phyloP scores from a whole-genome alignment of 148 eudicot species.

The Euryodendron excelsum region DNA sequence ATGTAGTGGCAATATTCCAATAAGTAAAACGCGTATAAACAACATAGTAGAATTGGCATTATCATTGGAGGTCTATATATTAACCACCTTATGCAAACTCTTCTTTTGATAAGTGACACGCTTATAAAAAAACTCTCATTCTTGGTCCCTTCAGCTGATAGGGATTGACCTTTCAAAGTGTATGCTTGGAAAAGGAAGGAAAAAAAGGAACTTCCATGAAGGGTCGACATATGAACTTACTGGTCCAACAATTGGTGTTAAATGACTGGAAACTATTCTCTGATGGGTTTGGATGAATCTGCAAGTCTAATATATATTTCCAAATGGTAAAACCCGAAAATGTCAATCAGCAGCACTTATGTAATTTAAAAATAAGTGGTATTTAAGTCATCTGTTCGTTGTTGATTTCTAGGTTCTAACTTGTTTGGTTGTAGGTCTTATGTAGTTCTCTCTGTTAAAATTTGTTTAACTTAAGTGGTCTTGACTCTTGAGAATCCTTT shows the following conservation, averaged over 20 bases:
- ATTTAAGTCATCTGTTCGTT: neutral
- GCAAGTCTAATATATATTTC: neutral
- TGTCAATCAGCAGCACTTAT: neutral
- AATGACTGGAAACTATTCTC: neutral
- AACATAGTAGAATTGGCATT: neutral
- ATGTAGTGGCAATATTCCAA: neutral
- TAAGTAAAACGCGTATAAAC: neutral
- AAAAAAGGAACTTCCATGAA: neutral
- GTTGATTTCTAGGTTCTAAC: neutral
- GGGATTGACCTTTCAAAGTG: neutral
- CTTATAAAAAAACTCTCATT: neutral
- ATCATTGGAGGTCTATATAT: neutral
- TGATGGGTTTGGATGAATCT: neutral
- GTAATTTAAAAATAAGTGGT: neutral
- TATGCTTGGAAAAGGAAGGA: neutral
- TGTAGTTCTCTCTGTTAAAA: neutral
- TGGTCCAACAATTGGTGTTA: neutral
- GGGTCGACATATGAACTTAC: neutral
- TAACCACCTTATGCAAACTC: neutral
- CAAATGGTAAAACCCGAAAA: neutral
- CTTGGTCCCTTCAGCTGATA: neutral
- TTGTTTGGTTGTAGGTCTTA: neutral
- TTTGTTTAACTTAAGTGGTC: neutral
- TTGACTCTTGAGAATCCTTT: conserved; percentile 2
- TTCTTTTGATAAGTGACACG: neutral